phyloP scores from a whole-genome alignment of 2,329 filamentous ascomycete species.

The Exophiala bonariae region DNA sequence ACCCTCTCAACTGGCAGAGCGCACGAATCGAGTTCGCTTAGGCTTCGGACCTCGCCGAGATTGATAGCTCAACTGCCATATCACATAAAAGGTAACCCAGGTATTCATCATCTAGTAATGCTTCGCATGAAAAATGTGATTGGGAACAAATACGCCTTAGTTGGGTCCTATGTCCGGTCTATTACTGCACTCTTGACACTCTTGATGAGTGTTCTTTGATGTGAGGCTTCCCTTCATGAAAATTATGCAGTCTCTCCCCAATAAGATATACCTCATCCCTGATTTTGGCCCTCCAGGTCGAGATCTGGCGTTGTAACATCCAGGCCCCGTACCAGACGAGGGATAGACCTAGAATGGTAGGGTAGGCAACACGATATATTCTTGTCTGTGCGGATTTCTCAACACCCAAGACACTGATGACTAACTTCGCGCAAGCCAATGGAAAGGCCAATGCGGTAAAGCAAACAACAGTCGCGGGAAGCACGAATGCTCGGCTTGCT shows the following conservation, averaged over 20 bases:
- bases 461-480: conserved; percentile 69
- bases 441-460: conserved; percentile 64
- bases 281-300: conserved; percentile 76
- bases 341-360: conserved; percentile 55
- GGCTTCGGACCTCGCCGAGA: too few species aligned
- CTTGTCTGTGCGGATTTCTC: conserved; percentile 33
- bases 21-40: too few species aligned
- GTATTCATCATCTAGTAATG: too few species aligned
- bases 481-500: conserved; percentile 81
- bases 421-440: conserved; percentile 51
- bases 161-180: too few species aligned
- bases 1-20: too few species aligned
- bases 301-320: conserved; percentile 54
- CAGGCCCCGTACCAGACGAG: conserved; percentile 32
- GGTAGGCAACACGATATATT: conserved; percentile 72
- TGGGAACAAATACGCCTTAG: too few species aligned
- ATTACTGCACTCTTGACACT: too few species aligned
- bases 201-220: too few species aligned
- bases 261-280: conserved; percentile 95
- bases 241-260: conserved; percentile 92
- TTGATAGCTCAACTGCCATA: too few species aligned
- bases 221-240: conserved; percentile 59
- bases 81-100: too few species aligned
- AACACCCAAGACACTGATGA: conserved; percentile 36
- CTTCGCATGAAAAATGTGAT: too few species aligned